Percentiles rank a stretch among this genome's conserved stretches.
phyloP scores from a whole-genome alignment of 441 rosid genomes.

The Erodium texanum region DNA sequence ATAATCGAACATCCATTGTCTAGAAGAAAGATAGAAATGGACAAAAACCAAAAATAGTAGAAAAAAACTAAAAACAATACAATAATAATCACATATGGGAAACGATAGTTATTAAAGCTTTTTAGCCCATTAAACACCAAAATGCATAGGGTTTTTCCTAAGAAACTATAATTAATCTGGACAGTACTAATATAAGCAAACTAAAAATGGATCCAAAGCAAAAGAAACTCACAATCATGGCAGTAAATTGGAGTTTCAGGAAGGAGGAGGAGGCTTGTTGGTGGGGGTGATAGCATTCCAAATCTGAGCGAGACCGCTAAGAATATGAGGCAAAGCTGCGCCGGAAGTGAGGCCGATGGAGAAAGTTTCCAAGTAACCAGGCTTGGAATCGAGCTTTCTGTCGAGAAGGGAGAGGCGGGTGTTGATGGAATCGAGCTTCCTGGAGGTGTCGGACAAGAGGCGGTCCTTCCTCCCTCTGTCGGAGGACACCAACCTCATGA shows the following conservation, averaged over 20 bases:
- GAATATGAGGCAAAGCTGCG: neutral
- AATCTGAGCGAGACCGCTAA: neutral
- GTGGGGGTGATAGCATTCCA: neutral
- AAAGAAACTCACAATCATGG: neutral
- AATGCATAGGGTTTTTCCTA: too few species aligned
- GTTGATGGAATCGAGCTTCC: neutral
- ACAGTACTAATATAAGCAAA: too few species aligned
- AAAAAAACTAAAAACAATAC: neutral
- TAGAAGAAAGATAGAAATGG: too few species aligned
- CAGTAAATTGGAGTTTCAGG: neutral
- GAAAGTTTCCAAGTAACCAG: neutral
- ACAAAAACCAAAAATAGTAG: too few species aligned
- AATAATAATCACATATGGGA: neutral
- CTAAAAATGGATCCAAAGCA: neutral
- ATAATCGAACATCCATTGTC: too few species aligned
- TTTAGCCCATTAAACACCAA: neutral
- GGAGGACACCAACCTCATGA: neutral
- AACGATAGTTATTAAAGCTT: too few species aligned
- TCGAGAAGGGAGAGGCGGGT: neutral
- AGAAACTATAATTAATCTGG: too few species aligned
- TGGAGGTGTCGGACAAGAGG: neutral
- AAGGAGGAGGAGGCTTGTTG: neutral
- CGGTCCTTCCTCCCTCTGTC: neutral
- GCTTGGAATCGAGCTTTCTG: neutral
- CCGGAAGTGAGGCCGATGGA: neutral